Conservation (phyloP, 306 rosid genomes). For the Fragaria iinumae region DNA sequence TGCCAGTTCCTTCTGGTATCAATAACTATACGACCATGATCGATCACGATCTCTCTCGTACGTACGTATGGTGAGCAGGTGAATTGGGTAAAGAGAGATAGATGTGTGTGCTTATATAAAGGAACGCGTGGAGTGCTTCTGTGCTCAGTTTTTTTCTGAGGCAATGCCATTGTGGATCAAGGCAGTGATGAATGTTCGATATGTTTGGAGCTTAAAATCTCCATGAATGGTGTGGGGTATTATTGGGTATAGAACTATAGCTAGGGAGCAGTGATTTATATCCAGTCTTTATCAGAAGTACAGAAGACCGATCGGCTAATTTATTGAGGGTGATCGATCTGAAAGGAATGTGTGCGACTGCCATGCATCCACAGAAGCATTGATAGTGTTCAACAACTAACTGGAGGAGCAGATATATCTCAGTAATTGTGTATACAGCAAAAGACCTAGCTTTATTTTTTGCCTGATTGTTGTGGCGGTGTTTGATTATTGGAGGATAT, state of each 20-base stretch:
- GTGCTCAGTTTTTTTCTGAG: neutral
- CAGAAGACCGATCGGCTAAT: neutral
- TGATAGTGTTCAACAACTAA: neutral
- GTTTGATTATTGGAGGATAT: neutral
- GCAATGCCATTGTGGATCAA: neutral
- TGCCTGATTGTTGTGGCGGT: neutral
- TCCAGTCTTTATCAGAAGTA: neutral
- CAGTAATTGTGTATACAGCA: neutral
- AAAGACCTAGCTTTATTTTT: neutral
- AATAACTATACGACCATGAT: neutral
- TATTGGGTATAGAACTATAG: neutral
- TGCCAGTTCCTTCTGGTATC: neutral
- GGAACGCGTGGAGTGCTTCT: neutral
- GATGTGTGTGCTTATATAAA: neutral
- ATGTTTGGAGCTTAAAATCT: neutral
- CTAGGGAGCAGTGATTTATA: neutral
- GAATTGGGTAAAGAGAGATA: neutral
- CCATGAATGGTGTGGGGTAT: constrained; percentile 19
- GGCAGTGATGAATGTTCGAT: neutral
- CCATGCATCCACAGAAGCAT: neutral
- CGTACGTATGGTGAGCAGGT: neutral
- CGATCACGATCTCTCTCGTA: neutral
- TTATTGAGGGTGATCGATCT: neutral
- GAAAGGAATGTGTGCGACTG: constrained; percentile 11
- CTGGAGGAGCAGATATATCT: neutral